These are phyloP conservation scores for Comarum palustre DNA, from an alignment of 306 rosid genomes.

Conservation along the genomic window DNA sequence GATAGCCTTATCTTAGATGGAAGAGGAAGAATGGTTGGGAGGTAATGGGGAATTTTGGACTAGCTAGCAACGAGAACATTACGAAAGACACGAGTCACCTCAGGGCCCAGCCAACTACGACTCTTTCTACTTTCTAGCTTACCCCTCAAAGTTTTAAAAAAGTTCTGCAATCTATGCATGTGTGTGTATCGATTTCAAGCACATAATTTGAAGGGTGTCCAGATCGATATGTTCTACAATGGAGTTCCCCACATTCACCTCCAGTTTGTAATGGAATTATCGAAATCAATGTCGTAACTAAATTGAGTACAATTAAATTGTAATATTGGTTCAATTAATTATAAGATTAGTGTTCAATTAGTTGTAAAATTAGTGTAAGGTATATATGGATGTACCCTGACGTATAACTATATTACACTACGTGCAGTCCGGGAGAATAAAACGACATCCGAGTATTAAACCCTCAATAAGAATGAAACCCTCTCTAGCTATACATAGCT, in stretches of 20 bases:
- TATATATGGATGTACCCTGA: no score
- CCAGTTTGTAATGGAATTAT: background rate
- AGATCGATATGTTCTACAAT: background rate
- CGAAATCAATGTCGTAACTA: background rate
- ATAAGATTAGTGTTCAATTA: no score
- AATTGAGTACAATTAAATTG: no score
- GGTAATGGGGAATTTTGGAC: background rate
- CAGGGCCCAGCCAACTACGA: constrained; percentile 21
- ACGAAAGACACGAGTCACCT: constrained; percentile 16
- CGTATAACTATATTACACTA: no score
- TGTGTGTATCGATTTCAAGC: background rate
- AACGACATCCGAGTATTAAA: no score
- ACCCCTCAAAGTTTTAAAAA: background rate
- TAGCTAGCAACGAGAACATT: constrained; percentile 2
- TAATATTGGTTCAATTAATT: no score
- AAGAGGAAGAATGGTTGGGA: constrained; percentile 21
- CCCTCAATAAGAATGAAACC: background rate
- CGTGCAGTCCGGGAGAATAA: no score
- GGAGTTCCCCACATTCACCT: background rate
- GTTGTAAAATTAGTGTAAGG: no score
- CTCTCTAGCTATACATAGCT: background rate
- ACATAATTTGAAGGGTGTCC: background rate
- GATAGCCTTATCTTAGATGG: background rate
- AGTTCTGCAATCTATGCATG: background rate
- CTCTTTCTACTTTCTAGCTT: constrained; percentile 7